Evolutionary conservation across 345 rosid species (phyloP).

Genomic region (Kandelia obovata): DNA sequence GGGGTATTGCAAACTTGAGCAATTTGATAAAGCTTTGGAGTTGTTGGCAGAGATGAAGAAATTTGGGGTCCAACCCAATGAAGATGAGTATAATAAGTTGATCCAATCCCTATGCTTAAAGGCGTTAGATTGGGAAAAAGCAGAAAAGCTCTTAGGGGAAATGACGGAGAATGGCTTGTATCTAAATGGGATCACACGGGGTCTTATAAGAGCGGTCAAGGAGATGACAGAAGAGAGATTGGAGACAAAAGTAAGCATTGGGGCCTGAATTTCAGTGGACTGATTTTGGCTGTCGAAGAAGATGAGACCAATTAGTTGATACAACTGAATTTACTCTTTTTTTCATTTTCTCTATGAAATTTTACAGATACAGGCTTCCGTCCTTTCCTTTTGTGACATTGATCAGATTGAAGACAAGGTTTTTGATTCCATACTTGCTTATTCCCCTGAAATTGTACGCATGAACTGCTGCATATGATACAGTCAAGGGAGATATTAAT

Average conservation of each 20-base stretch:
- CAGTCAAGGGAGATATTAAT: not conserved
- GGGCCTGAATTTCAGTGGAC: conserved; percentile 17
- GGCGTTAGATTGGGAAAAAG: conserved; percentile 69
- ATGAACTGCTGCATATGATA: not conserved
- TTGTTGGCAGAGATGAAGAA: conserved; percentile 69
- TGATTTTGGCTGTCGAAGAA: not conserved
- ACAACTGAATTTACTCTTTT: no score
- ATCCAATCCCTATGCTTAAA: conserved; percentile 76
- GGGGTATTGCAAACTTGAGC: conserved; percentile 74
- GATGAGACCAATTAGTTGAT: conserved; percentile 5
- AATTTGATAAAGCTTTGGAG: conserved; percentile 61
- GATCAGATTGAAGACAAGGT: not conserved
- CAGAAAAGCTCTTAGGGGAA: conserved; percentile 61
- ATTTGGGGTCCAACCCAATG: conserved; percentile 55
- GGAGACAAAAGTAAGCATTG: conserved; percentile 26
- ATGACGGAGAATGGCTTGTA: conserved; percentile 69
- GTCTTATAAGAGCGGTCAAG: conserved; percentile 68
- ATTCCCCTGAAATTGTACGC: not conserved
- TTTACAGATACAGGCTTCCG: no score
- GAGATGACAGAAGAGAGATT: conserved; percentile 58
- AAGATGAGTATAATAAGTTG: conserved; percentile 71
- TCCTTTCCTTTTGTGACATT: no score
- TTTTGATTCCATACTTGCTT: not conserved
- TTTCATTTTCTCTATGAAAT: no score
- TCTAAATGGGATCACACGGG: conserved; percentile 64